phyloP scores from a whole-genome alignment of 257 asterid species.

The Nicotiana otophora region DNA sequence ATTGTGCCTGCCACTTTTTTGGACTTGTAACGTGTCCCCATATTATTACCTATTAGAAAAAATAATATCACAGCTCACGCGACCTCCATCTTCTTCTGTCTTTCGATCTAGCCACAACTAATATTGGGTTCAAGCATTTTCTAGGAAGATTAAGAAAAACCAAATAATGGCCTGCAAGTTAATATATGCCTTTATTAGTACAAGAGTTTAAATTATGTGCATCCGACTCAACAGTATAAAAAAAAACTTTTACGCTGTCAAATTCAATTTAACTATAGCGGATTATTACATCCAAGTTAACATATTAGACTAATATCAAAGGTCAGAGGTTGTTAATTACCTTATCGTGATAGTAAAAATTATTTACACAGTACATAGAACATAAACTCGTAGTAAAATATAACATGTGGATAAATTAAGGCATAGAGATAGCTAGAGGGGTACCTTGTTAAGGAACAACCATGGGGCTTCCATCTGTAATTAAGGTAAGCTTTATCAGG shows the following conservation, averaged over 20 bases:
- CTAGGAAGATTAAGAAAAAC: not conserved
- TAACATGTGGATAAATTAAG: not conserved
- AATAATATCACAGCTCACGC: not conserved
- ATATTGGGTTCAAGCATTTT: not conserved
- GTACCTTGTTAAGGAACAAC: constrained; percentile 42
- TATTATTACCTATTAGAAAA: not conserved
- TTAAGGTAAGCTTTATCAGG: constrained; percentile 48
- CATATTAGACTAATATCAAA: no score
- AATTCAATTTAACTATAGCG: no score
- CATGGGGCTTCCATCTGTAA: constrained; percentile 71
- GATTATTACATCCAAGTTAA: not conserved
- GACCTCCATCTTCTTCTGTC: not conserved
- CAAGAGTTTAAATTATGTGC: no score
- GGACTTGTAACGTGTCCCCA: not conserved
- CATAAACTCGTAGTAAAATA: not conserved
- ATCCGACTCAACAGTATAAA: no score
- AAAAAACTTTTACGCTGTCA: no score
- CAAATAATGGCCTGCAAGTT: no score
- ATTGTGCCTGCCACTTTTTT: not conserved
- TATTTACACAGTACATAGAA: not conserved
- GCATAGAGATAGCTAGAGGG: not conserved
- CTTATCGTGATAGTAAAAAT: not conserved
- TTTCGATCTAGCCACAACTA: not conserved
- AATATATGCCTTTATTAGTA: no score
- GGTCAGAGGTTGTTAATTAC: no score